Evolutionary conservation across 169 alveolate genomes (phyloP), one percentile per base, ranked within the genome.

Genomic region (Besnoitia besnoiti): DNA sequence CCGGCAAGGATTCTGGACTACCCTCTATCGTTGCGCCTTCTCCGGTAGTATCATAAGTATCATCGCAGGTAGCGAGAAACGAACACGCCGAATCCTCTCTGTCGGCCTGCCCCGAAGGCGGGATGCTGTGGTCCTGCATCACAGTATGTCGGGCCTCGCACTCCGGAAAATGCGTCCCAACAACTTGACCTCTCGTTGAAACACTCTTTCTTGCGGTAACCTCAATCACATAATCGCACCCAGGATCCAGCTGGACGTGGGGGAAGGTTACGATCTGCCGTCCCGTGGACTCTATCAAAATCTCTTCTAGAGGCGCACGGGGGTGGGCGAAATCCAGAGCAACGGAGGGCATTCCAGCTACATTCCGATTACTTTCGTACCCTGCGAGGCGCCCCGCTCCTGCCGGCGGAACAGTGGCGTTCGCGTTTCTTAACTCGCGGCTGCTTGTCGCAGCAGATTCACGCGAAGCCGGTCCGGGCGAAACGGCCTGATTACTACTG

Each of bases 171-270:
- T n/a, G n/a, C n/a, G n/a, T n/a, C n/a, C n/a, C n/a, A n/a, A n/a
- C n/a, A n/a, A n/a, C n/a, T n/a, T n/a, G n/a, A n/a, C n/a, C n/a
- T n/a, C n/a, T n/a, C n/a, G n/a, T n/a, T n/a, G n/a, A n/a, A n/a
- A n/a, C n/a, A n/a, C n/a, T n/a, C 40, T 77, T 77, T 73, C 82
- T 19, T 27, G 87, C 87, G n/a, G 40, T 37, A 14, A 77, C 87
- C 30, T 77, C 59, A 39, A 77, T 19, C 33, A 77, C 87, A 44
- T 77, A 77, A 1, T 3, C 2, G 49, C 59, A 27, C 39, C 55
- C 50, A 39, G 87, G 44, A 44, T 37, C 59, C 12, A 77, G 87
- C 35, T 77, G 44, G 40, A 77, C 40, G 55, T 77, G 87, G n/a
- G 87, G 87, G 8, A 77, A 73, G 46, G 30, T 73, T 39, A 73